phyloP scores from a whole-genome alignment of 495 filamentous ascomycete genomes.

The Corynascus novoguineensis region DNA sequence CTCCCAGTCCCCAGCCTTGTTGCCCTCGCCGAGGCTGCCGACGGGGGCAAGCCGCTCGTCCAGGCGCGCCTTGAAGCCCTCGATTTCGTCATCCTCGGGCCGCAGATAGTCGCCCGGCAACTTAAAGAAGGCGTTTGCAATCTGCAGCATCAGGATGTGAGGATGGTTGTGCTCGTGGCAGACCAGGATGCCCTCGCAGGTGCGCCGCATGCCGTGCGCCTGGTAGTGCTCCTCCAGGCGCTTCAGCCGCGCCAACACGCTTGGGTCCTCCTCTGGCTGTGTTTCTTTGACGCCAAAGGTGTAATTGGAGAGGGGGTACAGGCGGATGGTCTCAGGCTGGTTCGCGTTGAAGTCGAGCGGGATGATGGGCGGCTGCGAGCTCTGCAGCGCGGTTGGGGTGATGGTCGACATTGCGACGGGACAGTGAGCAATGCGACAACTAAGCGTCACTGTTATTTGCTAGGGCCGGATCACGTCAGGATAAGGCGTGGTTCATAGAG shows the following conservation, averaged over 20 bases:
- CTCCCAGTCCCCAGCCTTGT: constrained; percentile 88
- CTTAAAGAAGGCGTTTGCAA: constrained; percentile 99
- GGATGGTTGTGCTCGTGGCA: constrained; percentile 99
- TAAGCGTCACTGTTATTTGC: neutral
- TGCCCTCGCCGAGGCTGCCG: constrained; percentile 77
- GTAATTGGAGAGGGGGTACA: constrained; percentile 96
- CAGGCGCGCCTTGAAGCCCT: constrained; percentile 85
- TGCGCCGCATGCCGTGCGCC: constrained; percentile 88
- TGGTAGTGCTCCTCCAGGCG: constrained; percentile 92
- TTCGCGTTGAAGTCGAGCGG: constrained; percentile 80
- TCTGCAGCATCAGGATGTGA: constrained; percentile 96
- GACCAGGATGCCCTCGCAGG: constrained; percentile 92
- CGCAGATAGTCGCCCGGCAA: constrained; percentile 95
- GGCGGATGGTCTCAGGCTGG: constrained; percentile 83
- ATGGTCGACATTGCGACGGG: constrained; percentile 64
- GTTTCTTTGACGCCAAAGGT: constrained; percentile 97
- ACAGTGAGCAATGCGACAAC: neutral
- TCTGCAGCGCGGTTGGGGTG: constrained; percentile 61
- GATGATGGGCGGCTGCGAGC: constrained; percentile 67
- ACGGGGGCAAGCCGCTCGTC: constrained; percentile 91
- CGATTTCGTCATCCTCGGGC: constrained; percentile 81
- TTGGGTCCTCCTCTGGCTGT: constrained; percentile 96
- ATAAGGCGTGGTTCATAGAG: neutral
- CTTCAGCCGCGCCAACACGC: constrained; percentile 84
- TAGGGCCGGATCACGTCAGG: neutral